Base-by-base conservation (phyloP, 192 early-diverging fungal genomes). In the Linnemannia exigua region DNA sequence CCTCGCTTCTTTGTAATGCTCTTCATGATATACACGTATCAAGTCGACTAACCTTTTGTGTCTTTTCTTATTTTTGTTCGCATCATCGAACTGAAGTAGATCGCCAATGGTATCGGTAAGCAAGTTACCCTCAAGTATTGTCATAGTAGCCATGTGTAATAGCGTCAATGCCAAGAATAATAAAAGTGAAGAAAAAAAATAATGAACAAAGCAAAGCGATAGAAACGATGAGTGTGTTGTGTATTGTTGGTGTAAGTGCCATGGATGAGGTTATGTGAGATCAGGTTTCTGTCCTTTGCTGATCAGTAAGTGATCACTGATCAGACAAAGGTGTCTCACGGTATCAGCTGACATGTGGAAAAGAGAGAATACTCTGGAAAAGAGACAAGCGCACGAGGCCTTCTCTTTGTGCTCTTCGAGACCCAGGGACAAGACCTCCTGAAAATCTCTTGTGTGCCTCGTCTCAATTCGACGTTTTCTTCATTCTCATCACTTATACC, bases 401-500 rank as follows among this genome's bases (percentile, higher is more conserved):
- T 9, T 44, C 9, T 44, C 9, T 9, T 44, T n/a, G n/a, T n/a
- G n/a, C n/a, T n/a, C n/a, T 44, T 44, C 41, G 41, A 44, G 41
- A 44, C 41, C 41, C 41, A 44, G 41, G 41, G 41, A 44, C 41
- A 44, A 44, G 41, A 44, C 41, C 41, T 44, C 41, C 41, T 44
- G 41, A 44, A 9, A 6, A 6, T 44, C 9, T 44, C 41, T 61
- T 28, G 25, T 22, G 28, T 25, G n/a, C n/a, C n/a, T 63, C 25
- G 25, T 44, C 33, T 70, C 22, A 36, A 35, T 41, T 20, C 58
- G 28, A 44, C 22, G 3, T 74, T 54, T 38, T 79, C n/a, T 41
- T 46, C 48, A 46, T 50, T 12, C 37, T 69, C 68, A 79, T 36
- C 70, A 37, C 47, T 25, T 33, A 77, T 67, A 50, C 48, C 46